These are phyloP conservation scores for Geotrichum bryndzae DNA, from an alignment of 1,139 yeast genomes.

Conservation along the genomic window DNA sequence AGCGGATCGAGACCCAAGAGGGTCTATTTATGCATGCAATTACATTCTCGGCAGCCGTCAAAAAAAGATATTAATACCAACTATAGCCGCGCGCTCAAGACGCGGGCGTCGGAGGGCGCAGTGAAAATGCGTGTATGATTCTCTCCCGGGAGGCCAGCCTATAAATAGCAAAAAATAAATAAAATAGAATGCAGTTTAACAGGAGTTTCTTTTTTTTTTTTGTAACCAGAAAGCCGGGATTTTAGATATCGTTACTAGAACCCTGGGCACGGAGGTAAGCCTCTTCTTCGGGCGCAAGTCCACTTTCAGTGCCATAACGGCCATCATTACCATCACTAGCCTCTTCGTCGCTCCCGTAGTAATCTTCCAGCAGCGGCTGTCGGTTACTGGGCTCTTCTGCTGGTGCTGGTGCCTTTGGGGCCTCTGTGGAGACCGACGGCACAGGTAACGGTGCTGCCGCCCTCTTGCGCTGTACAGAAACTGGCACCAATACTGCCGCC, in stretches of 20 bases:
- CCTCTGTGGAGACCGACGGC: not conserved
- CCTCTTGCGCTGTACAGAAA: slow-evolving; percentile 20
- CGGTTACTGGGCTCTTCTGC: not conserved
- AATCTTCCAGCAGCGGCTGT: slow-evolving; percentile 11
- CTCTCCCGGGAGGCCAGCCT: not conserved
- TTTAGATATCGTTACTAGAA: not conserved
- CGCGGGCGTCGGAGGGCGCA: not conserved
- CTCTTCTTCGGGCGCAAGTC: slow-evolving; percentile 14
- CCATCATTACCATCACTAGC: slow-evolving; percentile 8
- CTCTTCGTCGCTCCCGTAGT: slow-evolving; percentile 6
- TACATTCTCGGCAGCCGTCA: not conserved
- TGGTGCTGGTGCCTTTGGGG: not conserved
- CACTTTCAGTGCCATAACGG: not conserved
- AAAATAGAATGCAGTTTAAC: not conserved
- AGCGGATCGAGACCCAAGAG: no score
- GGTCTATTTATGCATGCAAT: not conserved
- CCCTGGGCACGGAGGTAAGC: slow-evolving; percentile 2
- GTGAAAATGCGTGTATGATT: not conserved
- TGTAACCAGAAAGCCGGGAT: no score
- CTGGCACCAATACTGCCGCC: slow-evolving; percentile 24
- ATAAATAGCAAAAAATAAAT: not conserved
- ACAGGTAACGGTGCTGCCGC: not conserved
- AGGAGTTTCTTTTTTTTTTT: not conserved
- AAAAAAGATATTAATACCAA: not conserved
- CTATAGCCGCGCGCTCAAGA: not conserved